These are phyloP conservation scores for Boechera stricta DNA, from an alignment of 345 rosid species.

Conservation along the genomic window DNA sequence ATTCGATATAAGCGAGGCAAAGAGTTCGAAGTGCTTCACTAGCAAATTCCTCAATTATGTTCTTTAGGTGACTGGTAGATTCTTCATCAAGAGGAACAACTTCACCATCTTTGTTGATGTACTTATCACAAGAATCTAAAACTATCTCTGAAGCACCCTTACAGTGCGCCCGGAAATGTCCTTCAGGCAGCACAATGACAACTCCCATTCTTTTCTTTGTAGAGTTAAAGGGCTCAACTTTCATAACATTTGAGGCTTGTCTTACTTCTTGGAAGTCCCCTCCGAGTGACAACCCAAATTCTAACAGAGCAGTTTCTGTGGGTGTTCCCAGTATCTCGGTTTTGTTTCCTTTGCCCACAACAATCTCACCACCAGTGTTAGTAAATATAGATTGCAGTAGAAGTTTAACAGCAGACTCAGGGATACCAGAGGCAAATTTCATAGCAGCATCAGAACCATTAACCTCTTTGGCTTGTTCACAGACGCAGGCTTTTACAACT, in stretches of 20 bases:
- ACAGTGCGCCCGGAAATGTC: slow-evolving; percentile 65
- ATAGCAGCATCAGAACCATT: slow-evolving; percentile 47
- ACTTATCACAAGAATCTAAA: slow-evolving; percentile 76
- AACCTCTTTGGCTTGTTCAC: slow-evolving; percentile 60
- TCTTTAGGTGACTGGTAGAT: slow-evolving; percentile 51
- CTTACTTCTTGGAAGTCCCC: slow-evolving; percentile 71
- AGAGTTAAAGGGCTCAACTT: slow-evolving; percentile 94
- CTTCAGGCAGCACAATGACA: slow-evolving; percentile 72
- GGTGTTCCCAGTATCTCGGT: slow-evolving; percentile 92
- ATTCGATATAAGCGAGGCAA: slow-evolving; percentile 81
- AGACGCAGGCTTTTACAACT: slow-evolving; percentile 79
- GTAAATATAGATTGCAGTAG: slow-evolving; percentile 79
- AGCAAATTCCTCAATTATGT: slow-evolving; percentile 76
- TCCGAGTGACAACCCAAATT: slow-evolving; percentile 80
- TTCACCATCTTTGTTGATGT: slow-evolving; percentile 67
- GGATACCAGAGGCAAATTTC: slow-evolving; percentile 57
- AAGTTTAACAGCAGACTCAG: slow-evolving; percentile 58
- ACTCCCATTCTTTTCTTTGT: slow-evolving; percentile 86
- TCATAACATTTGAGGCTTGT: slow-evolving; percentile 59
- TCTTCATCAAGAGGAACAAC: slow-evolving; percentile 72
- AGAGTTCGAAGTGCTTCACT: slow-evolving; percentile 93
- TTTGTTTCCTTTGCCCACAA: slow-evolving; percentile 55
- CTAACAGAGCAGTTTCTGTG: slow-evolving; percentile 91
- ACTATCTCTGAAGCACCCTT: slow-evolving; percentile 95
- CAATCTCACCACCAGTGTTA: slow-evolving; percentile 95